Percentiles rank a stretch among this genome's conserved stretches.
phyloP scores from a whole-genome alignment of 202 grass and related monocot species.

The Brachypodium distachyon region DNA sequence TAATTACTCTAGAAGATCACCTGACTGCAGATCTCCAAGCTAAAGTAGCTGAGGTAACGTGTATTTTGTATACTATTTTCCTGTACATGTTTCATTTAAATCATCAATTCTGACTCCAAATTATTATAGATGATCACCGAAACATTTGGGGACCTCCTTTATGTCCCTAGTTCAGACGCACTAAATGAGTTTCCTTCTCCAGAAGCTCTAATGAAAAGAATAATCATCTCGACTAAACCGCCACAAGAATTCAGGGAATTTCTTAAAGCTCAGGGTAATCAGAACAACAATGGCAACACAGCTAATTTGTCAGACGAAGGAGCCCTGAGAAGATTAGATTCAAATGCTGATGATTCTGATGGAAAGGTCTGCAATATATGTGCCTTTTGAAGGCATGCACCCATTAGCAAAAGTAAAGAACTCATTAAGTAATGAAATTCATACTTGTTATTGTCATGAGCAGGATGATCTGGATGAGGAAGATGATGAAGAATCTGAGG shows the following conservation, averaged over 20 bases:
- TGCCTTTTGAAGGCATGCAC: background rate
- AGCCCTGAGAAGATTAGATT: conserved; percentile 32
- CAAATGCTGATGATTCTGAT: conserved; percentile 46
- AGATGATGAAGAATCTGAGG: conserved; percentile 50
- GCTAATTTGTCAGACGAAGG: conserved; percentile 26
- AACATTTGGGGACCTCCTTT: conserved; percentile 78
- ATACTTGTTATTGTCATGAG: conserved; percentile 2
- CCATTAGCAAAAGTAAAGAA: background rate
- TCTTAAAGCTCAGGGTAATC: conserved; percentile 39
- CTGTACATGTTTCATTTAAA: background rate
- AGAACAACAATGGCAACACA: background rate
- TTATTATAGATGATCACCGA: conserved; percentile 53
- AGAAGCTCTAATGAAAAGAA: conserved; percentile 47
- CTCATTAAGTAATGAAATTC: background rate
- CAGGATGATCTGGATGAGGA: conserved; percentile 50
- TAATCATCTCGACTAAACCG: conserved; percentile 89
- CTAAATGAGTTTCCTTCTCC: conserved; percentile 74
- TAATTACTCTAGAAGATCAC: conserved; percentile 93
- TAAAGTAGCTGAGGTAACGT: conserved; percentile 70
- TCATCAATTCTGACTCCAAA: conserved; percentile 20
- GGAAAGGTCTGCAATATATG: conserved; percentile 41
- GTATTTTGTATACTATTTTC: background rate
- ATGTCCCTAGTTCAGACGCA: conserved; percentile 38
- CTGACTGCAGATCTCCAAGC: conserved; percentile 68
- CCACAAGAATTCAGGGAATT: conserved; percentile 72